Conservation (phyloP, 1,284 basidiomycete genomes). For the Leccinum huronense region DNA sequence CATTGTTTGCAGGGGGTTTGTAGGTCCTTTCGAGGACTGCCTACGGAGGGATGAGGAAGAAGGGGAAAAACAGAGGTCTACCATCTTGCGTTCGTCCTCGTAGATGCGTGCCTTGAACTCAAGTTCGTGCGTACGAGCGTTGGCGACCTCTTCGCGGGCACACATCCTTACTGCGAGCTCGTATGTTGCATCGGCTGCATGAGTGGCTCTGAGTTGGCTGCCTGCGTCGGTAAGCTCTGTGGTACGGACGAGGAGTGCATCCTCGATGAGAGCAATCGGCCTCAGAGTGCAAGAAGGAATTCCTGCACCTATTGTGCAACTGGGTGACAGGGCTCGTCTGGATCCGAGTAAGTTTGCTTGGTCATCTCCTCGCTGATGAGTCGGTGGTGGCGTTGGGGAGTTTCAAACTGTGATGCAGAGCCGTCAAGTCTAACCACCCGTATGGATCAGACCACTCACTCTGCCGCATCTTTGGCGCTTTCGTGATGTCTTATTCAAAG, state of each 20-base stretch:
- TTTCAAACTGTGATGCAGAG: no score
- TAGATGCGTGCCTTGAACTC: constrained; percentile 40
- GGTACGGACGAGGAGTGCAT: constrained; percentile 49
- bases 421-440: no score
- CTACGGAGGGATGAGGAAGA: constrained; percentile 37
- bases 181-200: constrained; percentile 50
- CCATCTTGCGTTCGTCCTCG: constrained; percentile 59
- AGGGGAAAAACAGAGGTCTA: constrained; percentile 44
- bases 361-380: no score
- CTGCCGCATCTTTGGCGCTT: no score
- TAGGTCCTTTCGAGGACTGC: constrained; percentile 84
- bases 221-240: constrained; percentile 45
- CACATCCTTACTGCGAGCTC: constrained; percentile 50
- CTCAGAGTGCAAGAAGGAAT: no score
- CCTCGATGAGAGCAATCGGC: constrained; percentile 52
- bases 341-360: no score
- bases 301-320: no score
- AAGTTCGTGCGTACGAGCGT: constrained; percentile 45
- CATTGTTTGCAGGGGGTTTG: constrained; percentile 65
- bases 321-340: no score
- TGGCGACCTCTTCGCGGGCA: constrained; percentile 51
- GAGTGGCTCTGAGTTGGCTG: constrained; percentile 45
- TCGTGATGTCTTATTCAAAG: no score
- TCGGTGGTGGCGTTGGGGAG: no score
- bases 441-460: no score